These are phyloP conservation scores for Globisporangium polare DNA, from an alignment of 352 stramenopile species.

Conservation along the genomic window DNA sequence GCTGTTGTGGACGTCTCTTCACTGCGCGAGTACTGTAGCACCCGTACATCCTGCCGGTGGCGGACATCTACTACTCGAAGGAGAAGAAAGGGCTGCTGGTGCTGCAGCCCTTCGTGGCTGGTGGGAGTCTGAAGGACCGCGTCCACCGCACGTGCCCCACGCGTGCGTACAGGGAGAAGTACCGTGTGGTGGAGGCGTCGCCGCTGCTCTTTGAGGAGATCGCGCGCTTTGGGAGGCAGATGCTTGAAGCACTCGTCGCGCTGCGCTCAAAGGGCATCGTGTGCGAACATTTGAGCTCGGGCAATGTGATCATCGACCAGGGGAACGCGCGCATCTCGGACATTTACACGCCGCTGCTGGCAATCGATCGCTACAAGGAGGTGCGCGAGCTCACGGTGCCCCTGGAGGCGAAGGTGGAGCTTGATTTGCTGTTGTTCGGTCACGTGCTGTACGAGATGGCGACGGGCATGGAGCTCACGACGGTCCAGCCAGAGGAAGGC, in stretches of 20 bases:
- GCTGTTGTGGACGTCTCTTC: background rate
- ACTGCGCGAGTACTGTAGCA: constrained; percentile 22
- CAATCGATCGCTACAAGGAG: constrained; percentile 51
- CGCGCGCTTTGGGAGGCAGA: constrained; percentile 52
- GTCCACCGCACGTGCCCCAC: constrained; percentile 44
- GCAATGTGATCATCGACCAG: constrained; percentile 62
- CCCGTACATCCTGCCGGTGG: constrained; percentile 61
- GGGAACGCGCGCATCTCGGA: constrained; percentile 55
- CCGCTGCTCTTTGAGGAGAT: constrained; percentile 42
- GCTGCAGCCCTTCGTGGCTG: constrained; percentile 52
- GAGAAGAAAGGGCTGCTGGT: constrained; percentile 66
- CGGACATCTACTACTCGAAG: constrained; percentile 64
- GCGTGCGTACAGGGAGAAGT: constrained; percentile 50
- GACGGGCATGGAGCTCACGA: constrained; percentile 50
- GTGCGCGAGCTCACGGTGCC: constrained; percentile 53
- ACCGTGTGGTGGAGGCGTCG: constrained; percentile 31
- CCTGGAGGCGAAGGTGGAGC: constrained; percentile 58
- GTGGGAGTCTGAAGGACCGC: constrained; percentile 62
- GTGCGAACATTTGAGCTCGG: constrained; percentile 62
- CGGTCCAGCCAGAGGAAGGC: constrained; percentile 33
- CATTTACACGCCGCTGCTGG: constrained; percentile 60
- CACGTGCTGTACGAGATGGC: constrained; percentile 79
- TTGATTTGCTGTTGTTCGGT: constrained; percentile 68
- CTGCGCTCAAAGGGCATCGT: constrained; percentile 58
- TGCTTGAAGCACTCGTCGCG: constrained; percentile 52